phyloP scores from a whole-genome alignment of 2,329 filamentous ascomycete genomes.

The Zymoseptoria ardabiliae region DNA sequence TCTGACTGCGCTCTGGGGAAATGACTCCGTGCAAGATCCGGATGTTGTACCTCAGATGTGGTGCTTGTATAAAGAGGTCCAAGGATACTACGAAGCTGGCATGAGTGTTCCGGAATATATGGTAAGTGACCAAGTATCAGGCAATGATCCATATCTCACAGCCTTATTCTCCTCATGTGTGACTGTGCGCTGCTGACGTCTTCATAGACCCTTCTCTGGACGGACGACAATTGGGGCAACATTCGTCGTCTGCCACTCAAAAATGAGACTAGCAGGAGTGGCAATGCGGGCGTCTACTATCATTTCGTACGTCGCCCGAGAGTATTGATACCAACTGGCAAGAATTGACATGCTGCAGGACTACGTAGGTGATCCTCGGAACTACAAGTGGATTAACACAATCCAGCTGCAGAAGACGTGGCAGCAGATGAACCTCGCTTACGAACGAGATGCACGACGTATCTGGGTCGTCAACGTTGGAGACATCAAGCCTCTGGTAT shows the following conservation, averaged over 20 bases:
- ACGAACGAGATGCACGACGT: constrained; percentile 50
- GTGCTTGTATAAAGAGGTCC: constrained; percentile 69
- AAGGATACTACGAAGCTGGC: constrained; percentile 59
- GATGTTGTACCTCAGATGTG: constrained; percentile 58
- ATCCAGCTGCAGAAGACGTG: constrained; percentile 58
- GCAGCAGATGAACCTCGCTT: constrained; percentile 58
- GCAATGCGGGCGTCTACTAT: constrained; percentile 61
- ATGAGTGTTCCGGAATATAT: constrained; percentile 58
- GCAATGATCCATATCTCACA: too few species aligned
- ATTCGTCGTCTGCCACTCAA: constrained; percentile 53
- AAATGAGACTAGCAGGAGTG: constrained; percentile 52
- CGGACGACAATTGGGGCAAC: constrained; percentile 59
- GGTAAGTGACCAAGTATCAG: not conserved
- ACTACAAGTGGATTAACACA: constrained; percentile 53
- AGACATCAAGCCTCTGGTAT: constrained; percentile 52
- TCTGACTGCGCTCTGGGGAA: constrained; percentile 48
- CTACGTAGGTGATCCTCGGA: constrained; percentile 54
- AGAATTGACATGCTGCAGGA: constrained; percentile 27
- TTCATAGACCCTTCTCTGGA: constrained; percentile 54
- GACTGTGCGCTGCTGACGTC: not conserved
- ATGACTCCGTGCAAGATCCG: constrained; percentile 41
- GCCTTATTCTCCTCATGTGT: too few species aligned
- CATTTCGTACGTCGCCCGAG: constrained; percentile 37
- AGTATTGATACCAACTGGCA: not conserved
- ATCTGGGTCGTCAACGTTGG: constrained; percentile 64